These are phyloP conservation scores for Phytophthora pistaciae DNA, from an alignment of 352 stramenopile genomes.

Conservation along the genomic window DNA sequence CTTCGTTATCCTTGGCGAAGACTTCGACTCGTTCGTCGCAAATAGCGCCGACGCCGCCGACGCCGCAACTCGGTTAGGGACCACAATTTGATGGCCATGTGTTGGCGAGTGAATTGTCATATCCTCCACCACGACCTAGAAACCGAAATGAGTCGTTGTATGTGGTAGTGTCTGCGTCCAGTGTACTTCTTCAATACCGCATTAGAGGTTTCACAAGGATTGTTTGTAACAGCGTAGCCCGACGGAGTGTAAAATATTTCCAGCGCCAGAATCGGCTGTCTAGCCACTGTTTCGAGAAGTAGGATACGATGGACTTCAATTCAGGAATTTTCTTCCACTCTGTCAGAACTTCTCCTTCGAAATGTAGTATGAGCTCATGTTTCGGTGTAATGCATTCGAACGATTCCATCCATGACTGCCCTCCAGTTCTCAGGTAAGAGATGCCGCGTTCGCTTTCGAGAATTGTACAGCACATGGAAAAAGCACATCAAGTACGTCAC, in stretches of 20 bases:
- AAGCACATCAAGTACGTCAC: not conserved
- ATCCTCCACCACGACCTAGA: not conserved
- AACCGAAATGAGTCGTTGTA: not conserved
- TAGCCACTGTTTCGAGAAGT: not conserved
- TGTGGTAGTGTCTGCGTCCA: constrained; percentile 1
- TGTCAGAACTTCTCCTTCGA: not conserved
- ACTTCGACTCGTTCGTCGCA: not conserved
- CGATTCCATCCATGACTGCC: not conserved
- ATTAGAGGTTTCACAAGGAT: constrained; percentile 6
- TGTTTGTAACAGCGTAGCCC: constrained; percentile 4
- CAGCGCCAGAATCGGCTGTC: not conserved
- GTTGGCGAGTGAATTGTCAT: not conserved
- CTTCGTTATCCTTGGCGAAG: not conserved
- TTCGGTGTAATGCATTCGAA: not conserved
- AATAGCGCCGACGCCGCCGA: not conserved
- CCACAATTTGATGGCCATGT: too few relatives aligned
- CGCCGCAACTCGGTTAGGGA: too few relatives aligned
- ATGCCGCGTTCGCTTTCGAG: not conserved
- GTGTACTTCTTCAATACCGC: constrained; percentile 3
- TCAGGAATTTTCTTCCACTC: not conserved
- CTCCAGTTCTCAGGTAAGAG: not conserved
- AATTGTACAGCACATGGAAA: constrained; percentile 9
- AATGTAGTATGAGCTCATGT: not conserved
- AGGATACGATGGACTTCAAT: constrained; percentile 1
- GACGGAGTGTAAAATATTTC: not conserved